Base-by-base conservation (phyloP, 2,329 filamentous ascomycete species). In the Aspergillus pseudoglaucus region DNA sequence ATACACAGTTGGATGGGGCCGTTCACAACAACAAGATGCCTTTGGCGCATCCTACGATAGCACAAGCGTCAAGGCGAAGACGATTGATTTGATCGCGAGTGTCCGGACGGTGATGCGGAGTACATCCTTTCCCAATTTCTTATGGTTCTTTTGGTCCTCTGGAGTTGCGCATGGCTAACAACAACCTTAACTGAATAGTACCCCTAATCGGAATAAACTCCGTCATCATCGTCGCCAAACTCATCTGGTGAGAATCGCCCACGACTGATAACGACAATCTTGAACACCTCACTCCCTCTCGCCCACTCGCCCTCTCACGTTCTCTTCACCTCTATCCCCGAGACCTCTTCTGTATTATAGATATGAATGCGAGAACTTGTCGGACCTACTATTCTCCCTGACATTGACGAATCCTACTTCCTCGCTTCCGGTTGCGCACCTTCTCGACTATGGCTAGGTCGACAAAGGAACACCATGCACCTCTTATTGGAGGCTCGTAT, bases 71-170 rank as follows among this genome's bases (percentile, higher is more conserved):
- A 91, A 93, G 70, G 85, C 85, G 45, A 93, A 93, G 69, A 78
- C 90, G 38, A 85, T 96, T 60, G 90, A 95, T 67, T 72, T 97
- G 61, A 93, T 97, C 57, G 87, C 88, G 32, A 93, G 88, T 62
- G 85, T 96, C 58, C 79, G 91, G 68, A 95, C 88, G 49, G 75
- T 97, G 47, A 95, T 95, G 88, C 82, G 91, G 75, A 90, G 90
- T 96, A 79, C 50, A 84, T 81, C 27, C 14, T 41, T 15, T 15
- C 41, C 38, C 17, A 6, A 12, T 18, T 40, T 35, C 41, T 40
- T 22, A 14, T 22, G 14, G 25, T 44, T 30, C 32, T 46, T 22
- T n/a, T 22, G 14, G 25, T 44, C 27, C 32, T 46, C 20, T 9
- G 33, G 5, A 35, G 6, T n/a, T 8, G n/a, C n/a, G 38, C 27